Percentiles rank a stretch among this genome's conserved stretches.
phyloP scores from a whole-genome alignment of 805 yeast genomes.

The Saturnispora serradocipensis region DNA sequence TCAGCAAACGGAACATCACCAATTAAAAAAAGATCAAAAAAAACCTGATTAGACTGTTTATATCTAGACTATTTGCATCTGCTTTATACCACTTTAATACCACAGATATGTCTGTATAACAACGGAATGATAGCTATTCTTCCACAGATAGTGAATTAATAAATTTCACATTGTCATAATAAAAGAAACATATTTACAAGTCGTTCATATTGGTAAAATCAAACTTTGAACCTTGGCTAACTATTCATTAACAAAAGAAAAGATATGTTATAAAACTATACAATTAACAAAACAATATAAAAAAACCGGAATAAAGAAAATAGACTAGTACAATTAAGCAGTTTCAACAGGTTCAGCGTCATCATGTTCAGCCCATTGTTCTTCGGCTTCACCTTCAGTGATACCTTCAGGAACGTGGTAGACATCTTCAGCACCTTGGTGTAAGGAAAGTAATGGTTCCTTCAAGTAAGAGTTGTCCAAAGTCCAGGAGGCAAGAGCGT shows the following conservation, averaged over 20 bases:
- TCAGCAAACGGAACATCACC: neutral
- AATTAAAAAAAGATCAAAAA: neutral
- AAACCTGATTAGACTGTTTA: neutral
- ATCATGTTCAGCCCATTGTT: slow-evolving; percentile 13
- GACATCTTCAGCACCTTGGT: slow-evolving; percentile 36
- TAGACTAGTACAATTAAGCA: neutral
- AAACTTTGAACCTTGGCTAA: too few relatives aligned
- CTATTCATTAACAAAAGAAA: neutral
- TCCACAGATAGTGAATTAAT: too few relatives aligned
- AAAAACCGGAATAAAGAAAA: slow-evolving; percentile 1
- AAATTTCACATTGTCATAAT: too few relatives aligned
- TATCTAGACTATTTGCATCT: neutral
- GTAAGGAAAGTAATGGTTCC: slow-evolving; percentile 64
- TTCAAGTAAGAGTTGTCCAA: slow-evolving; percentile 90
- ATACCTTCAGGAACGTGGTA: slow-evolving; percentile 61
- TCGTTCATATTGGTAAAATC: too few relatives aligned
- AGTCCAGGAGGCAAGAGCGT: slow-evolving; percentile 94
- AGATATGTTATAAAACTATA: neutral
- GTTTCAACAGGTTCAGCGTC: slow-evolving; percentile 9
- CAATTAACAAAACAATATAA: neutral
- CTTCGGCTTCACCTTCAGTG: slow-evolving; percentile 28
- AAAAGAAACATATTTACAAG: too few relatives aligned
- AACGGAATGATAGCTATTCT: neutral
- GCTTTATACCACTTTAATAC: neutral
- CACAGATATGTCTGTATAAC: neutral